These are phyloP conservation scores for Emmonsia crescens DNA, from an alignment of 2,329 filamentous ascomycete species.

Conservation along the genomic window DNA sequence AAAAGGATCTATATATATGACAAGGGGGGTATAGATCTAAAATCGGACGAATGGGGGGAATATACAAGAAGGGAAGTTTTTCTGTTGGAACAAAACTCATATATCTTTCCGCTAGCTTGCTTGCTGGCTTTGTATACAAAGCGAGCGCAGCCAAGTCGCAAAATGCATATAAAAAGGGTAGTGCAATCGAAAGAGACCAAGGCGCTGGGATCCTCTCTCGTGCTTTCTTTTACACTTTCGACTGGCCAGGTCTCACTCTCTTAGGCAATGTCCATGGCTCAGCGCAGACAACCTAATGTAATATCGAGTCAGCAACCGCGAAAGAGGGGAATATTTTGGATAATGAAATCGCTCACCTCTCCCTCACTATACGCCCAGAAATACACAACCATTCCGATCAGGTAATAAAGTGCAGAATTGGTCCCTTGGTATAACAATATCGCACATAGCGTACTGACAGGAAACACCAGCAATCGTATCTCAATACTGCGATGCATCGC, in stretches of 20 bases:
- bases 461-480: constrained; percentile 69
- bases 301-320: background rate
- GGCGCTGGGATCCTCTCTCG: background rate
- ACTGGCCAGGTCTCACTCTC: constrained; percentile 22
- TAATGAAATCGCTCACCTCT: constrained; percentile 56
- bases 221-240: constrained; percentile 20
- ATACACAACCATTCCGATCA: constrained; percentile 75
- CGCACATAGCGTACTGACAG: constrained; percentile 62
- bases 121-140: background rate
- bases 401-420: constrained; percentile 83
- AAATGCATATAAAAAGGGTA: background rate
- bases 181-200: background rate
- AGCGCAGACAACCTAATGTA: constrained; percentile 51
- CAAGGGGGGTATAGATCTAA: background rate
- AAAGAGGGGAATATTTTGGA: background rate
- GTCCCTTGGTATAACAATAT: constrained; percentile 83
- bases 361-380: constrained; percentile 97
- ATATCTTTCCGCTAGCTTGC: background rate
- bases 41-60: background rate
- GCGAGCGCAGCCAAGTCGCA: background rate
- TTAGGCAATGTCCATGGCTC: constrained; percentile 61
- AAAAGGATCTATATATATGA: background rate
- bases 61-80: background rate
- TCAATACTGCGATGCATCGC: constrained; percentile 79
- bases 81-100: background rate